Evolutionary conservation across 2,329 filamentous ascomycete species (phyloP).

Genomic region (Colletotrichum acutatum): DNA sequence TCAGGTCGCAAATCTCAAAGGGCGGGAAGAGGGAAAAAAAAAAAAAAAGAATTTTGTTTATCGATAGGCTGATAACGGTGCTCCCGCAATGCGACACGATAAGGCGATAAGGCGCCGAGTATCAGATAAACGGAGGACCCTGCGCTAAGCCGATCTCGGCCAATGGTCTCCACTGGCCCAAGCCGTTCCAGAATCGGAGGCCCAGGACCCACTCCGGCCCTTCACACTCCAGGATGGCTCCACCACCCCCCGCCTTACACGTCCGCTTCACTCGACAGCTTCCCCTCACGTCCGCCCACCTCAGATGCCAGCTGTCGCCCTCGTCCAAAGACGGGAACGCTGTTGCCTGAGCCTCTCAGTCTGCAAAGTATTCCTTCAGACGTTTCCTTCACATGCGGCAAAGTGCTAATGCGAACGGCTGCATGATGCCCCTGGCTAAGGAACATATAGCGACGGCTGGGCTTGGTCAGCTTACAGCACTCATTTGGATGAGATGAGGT

Average conservation of each 20-base stretch:
- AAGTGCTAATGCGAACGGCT: not conserved
- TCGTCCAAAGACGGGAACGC: not conserved
- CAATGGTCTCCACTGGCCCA: not conserved
- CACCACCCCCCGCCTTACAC: constrained; percentile 9
- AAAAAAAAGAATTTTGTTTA: constrained; percentile 21
- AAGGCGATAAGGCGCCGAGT: not conserved
- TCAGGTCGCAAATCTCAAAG: not conserved
- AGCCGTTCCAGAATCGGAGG: constrained; percentile 15
- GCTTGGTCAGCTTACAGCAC: not conserved
- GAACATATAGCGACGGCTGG: not conserved
- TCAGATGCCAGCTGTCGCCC: constrained; percentile 19
- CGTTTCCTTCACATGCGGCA: not conserved
- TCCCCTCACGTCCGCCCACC: not conserved
- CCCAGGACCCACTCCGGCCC: constrained; percentile 14
- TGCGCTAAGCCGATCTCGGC: constrained; percentile 13
- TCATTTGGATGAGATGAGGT: not conserved
- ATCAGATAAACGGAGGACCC: not conserved
- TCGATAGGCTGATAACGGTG: constrained; percentile 18
- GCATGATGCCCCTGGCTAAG: constrained; percentile 3
- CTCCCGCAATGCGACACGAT: not conserved
- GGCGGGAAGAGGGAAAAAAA: not conserved
- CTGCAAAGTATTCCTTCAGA: not conserved
- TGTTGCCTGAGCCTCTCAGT: not conserved
- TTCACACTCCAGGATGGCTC: not conserved
- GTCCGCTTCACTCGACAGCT: not conserved